Evolutionary conservation across 1,284 basidiomycete genomes (phyloP), one percentile per base, ranked within the genome.

Genomic region (Cutaneotrichosporon curvatum): DNA sequence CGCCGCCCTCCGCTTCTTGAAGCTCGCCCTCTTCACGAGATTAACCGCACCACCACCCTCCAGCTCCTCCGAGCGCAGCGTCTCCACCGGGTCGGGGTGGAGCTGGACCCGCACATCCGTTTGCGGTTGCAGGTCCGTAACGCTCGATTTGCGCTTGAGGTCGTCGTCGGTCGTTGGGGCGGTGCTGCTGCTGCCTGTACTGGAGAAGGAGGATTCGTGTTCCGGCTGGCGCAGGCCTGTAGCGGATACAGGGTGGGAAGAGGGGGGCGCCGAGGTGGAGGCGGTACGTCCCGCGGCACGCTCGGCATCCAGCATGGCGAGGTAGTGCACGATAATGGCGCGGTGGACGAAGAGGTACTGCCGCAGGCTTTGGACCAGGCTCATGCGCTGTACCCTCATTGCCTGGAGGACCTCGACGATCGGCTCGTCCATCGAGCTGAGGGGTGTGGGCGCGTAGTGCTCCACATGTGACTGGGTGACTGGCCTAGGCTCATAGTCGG

Each of bases 341-440:
- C 83, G 81, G 63, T 92, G 86, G 22, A 89, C 85, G 65, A 91
- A 92, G 19, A 91, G 81, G 62, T 89, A 92, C 72, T 92, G 88
- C 50, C 88, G 75, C 61, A 91, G 70, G 62, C 83, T 88, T 74
- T 90, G 88, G 59, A 87, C 89, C 48, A 92, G 70, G 60, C 85
- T 88, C 88, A 92, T 92, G 41, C 88, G 75, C 71, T 92, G 88
- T 63, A 89, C 82, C 40, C 88, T 78, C 84, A 92, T 89, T 61
- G 88, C 86, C 66, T 87, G 84, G 22, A 92, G 73, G 3, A 91
- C 79, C 46, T 81, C 77, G 61, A 78, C 78, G 33, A 92, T 79
- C 4, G 88, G 88, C 48, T 87, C 82, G 30, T 78, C 74, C 56
- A 83, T 80, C 21, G 75, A 72, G 36, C 79, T 79, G 42, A 90